Evolutionary conservation across 148 eudicot species (phyloP), one percentile per base, ranked within the genome.

Genomic region (Heliosperma pusillum): DNA sequence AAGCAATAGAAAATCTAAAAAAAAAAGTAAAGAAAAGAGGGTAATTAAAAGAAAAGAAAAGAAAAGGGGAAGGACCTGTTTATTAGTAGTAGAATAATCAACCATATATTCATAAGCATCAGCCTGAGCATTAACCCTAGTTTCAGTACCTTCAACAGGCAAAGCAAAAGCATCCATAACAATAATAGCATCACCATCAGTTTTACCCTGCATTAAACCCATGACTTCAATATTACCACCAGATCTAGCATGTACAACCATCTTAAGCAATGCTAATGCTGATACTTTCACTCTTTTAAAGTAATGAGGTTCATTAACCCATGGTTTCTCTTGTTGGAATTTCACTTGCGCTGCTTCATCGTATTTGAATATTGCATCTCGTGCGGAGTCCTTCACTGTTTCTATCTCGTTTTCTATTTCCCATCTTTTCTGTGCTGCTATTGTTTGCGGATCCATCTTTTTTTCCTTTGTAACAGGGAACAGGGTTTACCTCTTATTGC

Each of bases 71-170:
- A 50, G 8, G 59, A 91, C 98, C 96, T 90, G 92, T 68, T 95
- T 89, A 77, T 90, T 90, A 40, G 93, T 90, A 80, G 79, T 82
- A n/a, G 98, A 92, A 73, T 95, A 95, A 36, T 93, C 99, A 74
- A 90, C 94, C 99, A 95, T 95, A 72, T 92, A 95, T 79, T 92
- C 97, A 74, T 95, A 90, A 13, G 97, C 96, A 88, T 95, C 99
- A 57, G 93, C 93, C 80, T 95, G 99, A 1, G 97, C 97, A 84
- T 95, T 95, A 83, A 95, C 99, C 89, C 99, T 87, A 85, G 99
- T 95, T 42, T 95, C 97, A 4, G 99, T 92, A 0, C 97, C 97
- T 65, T 92, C 99, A 67, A 92, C 98, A 5, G 97, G 99, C 50
- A 92, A 82, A 15, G 99, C 99, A 76, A 95, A 95, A 53, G 99